These are phyloP conservation scores for Dendrostoma leiphaemia DNA, from an alignment of 2,329 filamentous ascomycete genomes.

Conservation along the genomic window DNA sequence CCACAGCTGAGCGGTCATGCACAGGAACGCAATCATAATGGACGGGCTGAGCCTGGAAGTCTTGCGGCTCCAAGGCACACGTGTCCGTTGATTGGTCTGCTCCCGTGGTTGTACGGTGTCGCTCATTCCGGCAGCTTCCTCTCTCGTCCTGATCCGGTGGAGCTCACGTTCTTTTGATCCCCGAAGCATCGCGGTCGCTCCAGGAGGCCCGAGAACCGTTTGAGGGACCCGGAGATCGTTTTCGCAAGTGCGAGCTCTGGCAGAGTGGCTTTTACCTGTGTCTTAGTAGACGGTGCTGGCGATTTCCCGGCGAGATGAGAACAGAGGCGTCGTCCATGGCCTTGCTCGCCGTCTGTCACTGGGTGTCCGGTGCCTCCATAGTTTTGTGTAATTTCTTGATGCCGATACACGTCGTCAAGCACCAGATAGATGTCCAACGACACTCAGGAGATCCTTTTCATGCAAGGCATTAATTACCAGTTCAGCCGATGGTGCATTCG, in stretches of 20 bases:
- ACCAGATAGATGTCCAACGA: no score
- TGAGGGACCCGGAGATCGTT: not conserved
- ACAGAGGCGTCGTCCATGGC: no score
- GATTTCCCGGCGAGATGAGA: no score
- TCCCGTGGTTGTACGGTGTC: not conserved
- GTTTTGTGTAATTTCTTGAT: no score
- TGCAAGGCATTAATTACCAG: no score
- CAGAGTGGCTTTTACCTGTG: no score
- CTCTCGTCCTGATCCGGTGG: not conserved
- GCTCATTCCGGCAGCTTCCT: conserved; percentile 4
- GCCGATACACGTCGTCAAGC: no score
- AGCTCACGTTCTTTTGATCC: not conserved
- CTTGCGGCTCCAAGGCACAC: not conserved
- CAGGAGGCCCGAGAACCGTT: not conserved
- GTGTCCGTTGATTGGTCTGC: not conserved
- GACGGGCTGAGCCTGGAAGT: not conserved
- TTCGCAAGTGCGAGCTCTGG: not conserved
- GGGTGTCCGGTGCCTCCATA: no score
- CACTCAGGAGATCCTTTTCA: no score
- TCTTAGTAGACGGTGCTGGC: no score
- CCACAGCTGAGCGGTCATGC: not conserved
- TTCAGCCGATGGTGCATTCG: no score
- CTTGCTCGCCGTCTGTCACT: no score
- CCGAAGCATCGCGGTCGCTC: not conserved
- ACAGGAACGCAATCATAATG: not conserved